These are phyloP conservation scores for Poa annua DNA, from an alignment of 176 grass and related monocot species.

Conservation along the genomic window DNA sequence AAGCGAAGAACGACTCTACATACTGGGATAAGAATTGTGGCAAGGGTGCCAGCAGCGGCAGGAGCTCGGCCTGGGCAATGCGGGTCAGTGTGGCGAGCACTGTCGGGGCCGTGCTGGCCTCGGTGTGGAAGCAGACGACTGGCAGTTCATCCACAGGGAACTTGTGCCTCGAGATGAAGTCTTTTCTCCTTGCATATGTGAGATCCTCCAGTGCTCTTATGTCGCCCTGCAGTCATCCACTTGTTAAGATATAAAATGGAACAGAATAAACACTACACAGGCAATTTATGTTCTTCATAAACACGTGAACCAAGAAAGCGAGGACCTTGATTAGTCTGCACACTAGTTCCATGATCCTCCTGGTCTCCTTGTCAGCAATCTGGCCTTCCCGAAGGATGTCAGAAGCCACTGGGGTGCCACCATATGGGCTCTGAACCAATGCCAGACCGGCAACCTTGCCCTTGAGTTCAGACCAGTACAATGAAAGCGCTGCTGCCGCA, in stretches of 20 bases:
- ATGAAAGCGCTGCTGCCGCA: constrained; percentile 74
- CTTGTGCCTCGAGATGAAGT: constrained; percentile 81
- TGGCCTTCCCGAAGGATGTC: constrained; percentile 90
- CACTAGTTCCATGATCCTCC: constrained; percentile 79
- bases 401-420: constrained; percentile 76
- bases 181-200: constrained; percentile 80
- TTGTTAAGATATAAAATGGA: background rate
- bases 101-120: constrained; percentile 68
- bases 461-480: constrained; percentile 85
- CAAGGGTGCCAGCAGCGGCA: constrained; percentile 60
- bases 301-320: background rate
- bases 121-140: constrained; percentile 86
- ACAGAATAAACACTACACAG: background rate
- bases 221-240: constrained; percentile 59
- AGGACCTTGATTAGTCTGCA: constrained; percentile 89
- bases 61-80: constrained; percentile 77
- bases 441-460: constrained; percentile 81
- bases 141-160: constrained; percentile 68
- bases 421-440: constrained; percentile 88
- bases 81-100: constrained; percentile 65
- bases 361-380: constrained; percentile 70
- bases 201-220: constrained; percentile 91
- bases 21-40: constrained; percentile 57
- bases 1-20: constrained; percentile 26
- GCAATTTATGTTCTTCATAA: background rate